Evolutionary conservation across 2,329 filamentous ascomycete species (phyloP).

Genomic region (Bipolaris victoriae): DNA sequence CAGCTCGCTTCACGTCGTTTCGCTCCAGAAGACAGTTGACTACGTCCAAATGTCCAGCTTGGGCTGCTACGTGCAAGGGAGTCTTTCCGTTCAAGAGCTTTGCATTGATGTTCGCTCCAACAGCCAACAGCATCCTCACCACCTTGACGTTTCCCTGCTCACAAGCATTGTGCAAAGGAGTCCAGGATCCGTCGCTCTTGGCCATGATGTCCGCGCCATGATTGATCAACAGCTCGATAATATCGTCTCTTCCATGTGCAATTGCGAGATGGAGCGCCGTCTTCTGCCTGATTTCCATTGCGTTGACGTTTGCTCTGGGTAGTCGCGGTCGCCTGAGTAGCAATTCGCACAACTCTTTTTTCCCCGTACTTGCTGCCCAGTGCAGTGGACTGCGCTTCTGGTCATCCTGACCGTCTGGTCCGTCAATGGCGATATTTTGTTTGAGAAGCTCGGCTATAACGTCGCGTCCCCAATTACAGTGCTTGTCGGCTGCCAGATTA

Average conservation of each 20-base stretch:
- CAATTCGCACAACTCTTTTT: constrained; percentile 57
- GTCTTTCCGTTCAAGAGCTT: constrained; percentile 45
- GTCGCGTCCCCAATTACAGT: constrained; percentile 56
- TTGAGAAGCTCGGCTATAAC: constrained; percentile 52
- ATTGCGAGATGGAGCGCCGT: constrained; percentile 46
- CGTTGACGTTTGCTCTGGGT: constrained; percentile 42
- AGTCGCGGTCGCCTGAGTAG: constrained; percentile 48
- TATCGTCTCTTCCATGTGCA: constrained; percentile 45
- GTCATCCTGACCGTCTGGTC: constrained; percentile 50
- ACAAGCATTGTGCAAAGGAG: constrained; percentile 45
- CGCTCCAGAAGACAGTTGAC: constrained; percentile 47
- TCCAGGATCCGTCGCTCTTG: constrained; percentile 45
- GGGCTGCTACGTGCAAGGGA: constrained; percentile 47
- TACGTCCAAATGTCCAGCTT: constrained; percentile 44
- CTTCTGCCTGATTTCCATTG: constrained; percentile 44
- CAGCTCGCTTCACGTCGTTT: constrained; percentile 45
- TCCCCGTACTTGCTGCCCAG: constrained; percentile 65
- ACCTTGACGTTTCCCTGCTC: constrained; percentile 42
- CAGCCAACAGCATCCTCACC: constrained; percentile 36
- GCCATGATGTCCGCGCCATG: constrained; percentile 43
- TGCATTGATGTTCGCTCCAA: constrained; percentile 45
- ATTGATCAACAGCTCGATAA: constrained; percentile 41
- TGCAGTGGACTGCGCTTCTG: constrained; percentile 61
- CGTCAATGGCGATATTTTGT: constrained; percentile 51
- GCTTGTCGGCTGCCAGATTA: constrained; percentile 50